Percentiles rank a stretch among this genome's conserved stretches.
Evolutionary conservation across 164 flowering plant genomes (phyloP).

Genomic region (Houttuynia cordata): DNA sequence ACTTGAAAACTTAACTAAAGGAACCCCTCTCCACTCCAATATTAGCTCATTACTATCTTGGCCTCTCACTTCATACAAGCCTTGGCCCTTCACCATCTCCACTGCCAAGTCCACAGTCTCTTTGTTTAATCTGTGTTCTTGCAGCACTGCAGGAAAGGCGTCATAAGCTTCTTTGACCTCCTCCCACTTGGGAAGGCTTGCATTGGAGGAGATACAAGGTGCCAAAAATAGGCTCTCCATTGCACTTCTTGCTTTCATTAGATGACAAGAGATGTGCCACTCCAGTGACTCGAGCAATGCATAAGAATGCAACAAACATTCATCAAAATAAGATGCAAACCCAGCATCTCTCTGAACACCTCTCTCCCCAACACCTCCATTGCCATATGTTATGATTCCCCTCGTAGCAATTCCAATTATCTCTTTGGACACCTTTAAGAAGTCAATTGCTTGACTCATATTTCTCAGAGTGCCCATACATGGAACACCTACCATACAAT

Average conservation of each 20-base stretch:
- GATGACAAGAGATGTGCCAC: constrained; percentile 17
- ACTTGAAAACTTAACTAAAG: constrained; percentile 26
- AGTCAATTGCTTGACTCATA: constrained; percentile 5
- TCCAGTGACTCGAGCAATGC: constrained; percentile 28
- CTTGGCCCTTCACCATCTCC: constrained; percentile 20
- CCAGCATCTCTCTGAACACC: constrained; percentile 1
- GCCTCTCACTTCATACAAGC: constrained; percentile 18
- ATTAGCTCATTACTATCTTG: constrained; percentile 19
- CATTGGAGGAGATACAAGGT: constrained; percentile 15
- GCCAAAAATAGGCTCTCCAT: constrained; percentile 27
- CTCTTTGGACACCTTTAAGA: constrained; percentile 17
- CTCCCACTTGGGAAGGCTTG: constrained; percentile 20
- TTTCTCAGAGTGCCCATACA: constrained; percentile 19
- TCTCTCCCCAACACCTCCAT: constrained; percentile 11
- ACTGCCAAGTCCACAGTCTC: constrained; percentile 21
- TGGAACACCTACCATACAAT: constrained; percentile 30
- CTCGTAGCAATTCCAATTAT: background rate
- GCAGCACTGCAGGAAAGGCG: constrained; percentile 5
- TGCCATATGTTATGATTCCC: constrained; percentile 22
- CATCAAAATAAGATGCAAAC: constrained; percentile 20
- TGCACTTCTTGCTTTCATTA: constrained; percentile 27
- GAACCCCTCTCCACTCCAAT: constrained; percentile 29
- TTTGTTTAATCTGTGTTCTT: constrained; percentile 20
- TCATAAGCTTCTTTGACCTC: constrained; percentile 5
- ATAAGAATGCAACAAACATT: constrained; percentile 11